Evolutionary conservation across 768 basidiomycete species (phyloP).

Genomic region (Zangia roseola): DNA sequence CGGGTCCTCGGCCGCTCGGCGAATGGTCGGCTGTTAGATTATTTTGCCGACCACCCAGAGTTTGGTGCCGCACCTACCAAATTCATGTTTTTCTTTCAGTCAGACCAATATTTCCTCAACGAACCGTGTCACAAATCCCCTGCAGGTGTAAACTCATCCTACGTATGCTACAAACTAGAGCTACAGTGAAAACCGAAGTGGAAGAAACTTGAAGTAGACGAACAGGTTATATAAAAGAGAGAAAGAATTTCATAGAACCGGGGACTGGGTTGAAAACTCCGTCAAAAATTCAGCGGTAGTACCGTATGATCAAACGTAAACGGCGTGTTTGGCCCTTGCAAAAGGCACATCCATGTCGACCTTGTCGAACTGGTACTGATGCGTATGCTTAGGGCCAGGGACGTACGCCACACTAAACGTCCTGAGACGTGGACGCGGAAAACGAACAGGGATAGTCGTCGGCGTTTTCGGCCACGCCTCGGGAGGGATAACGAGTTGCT

Average conservation of each 20-base stretch:
- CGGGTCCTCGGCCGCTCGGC: too few species aligned
- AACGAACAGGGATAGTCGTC: slow-evolving; percentile 12
- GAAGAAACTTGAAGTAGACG: not conserved
- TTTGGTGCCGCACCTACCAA: too few species aligned
- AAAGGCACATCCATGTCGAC: not conserved
- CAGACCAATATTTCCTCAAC: too few species aligned
- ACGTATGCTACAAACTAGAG: slow-evolving; percentile 15
- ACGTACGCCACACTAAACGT: slow-evolving; percentile 8
- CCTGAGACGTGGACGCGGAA: not conserved
- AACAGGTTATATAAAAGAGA: not conserved
- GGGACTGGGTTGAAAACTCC: too few species aligned
- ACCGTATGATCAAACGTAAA: slow-evolving; percentile 1
- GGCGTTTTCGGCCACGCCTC: slow-evolving; percentile 26
- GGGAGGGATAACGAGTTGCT: slow-evolving; percentile 2
- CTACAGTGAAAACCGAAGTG: not conserved
- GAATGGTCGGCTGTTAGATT: too few species aligned
- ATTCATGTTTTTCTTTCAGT: too few species aligned
- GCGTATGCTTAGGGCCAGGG: not conserved
- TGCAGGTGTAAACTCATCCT: not conserved
- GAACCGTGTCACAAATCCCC: not conserved
- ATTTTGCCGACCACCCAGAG: too few species aligned
- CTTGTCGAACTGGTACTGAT: not conserved
- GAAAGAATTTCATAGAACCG: not conserved
- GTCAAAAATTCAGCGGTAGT: not conserved
- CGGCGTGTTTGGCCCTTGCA: not conserved